Evolutionary conservation across 495 filamentous ascomycete genomes (phyloP).

Genomic region (Lepraria neglecta): DNA sequence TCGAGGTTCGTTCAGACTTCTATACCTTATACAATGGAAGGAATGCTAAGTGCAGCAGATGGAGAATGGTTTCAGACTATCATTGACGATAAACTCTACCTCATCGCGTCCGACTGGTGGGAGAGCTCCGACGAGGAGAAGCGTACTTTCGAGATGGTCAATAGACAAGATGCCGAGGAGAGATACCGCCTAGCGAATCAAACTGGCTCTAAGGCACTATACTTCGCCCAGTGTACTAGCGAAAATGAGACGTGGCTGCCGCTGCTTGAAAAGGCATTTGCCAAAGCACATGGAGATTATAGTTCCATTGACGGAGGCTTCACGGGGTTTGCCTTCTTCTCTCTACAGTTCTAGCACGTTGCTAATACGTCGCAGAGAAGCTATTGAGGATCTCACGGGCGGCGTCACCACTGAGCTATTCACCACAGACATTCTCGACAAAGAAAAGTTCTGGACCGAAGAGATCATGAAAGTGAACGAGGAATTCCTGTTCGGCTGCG

Average conservation of each 20-base stretch:
- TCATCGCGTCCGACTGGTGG: slow-evolving; percentile 77
- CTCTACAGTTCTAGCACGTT: not conserved
- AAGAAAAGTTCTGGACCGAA: slow-evolving; percentile 80
- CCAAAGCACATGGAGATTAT: slow-evolving; percentile 89
- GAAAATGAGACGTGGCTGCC: slow-evolving; percentile 93
- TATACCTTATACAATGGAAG: not conserved
- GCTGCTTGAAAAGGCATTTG: slow-evolving; percentile 90
- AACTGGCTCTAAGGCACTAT: slow-evolving; percentile 68
- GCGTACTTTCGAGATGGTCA: slow-evolving; percentile 62
- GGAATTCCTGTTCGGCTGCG: slow-evolving; percentile 82
- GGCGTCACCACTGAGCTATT: slow-evolving; percentile 80
- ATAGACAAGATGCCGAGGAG: slow-evolving; percentile 66
- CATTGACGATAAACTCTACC: slow-evolving; percentile 79
- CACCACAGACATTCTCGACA: slow-evolving; percentile 78
- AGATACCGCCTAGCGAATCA: slow-evolving; percentile 71
- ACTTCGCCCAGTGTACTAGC: slow-evolving; percentile 80
- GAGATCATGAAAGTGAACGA: slow-evolving; percentile 80
- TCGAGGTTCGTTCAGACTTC: slow-evolving; percentile 46
- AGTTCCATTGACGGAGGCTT: slow-evolving; percentile 77
- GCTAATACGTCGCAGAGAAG: slow-evolving; percentile 51
- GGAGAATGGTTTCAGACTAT: slow-evolving; percentile 90
- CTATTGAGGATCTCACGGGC: slow-evolving; percentile 87
- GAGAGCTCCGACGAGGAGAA: slow-evolving; percentile 59
- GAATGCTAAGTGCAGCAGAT: slow-evolving; percentile 42
- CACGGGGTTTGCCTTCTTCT: slow-evolving; percentile 47